These are phyloP conservation scores for Nematodospora anomalae DNA, from an alignment of 1,139 yeast species.

Conservation along the genomic window DNA sequence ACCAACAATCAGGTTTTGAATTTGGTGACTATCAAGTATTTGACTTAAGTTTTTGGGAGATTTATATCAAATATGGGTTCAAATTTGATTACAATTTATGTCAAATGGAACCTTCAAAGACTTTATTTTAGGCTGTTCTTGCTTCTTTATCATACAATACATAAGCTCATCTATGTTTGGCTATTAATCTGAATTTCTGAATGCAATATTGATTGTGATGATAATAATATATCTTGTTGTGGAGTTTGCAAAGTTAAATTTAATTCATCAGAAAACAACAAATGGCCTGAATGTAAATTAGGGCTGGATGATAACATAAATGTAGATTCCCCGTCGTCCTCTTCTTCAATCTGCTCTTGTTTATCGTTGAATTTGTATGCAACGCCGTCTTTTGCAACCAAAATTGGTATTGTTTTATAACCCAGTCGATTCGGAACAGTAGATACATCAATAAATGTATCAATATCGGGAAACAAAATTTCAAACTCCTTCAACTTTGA, in stretches of 20 bases:
- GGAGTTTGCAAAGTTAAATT: slow-evolving; percentile 12
- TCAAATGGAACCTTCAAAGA: slow-evolving; percentile 31
- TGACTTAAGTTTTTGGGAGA: slow-evolving; percentile 47
- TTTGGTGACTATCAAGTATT: slow-evolving; percentile 47
- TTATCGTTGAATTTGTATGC: slow-evolving; percentile 3
- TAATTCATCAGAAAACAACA: slow-evolving; percentile 9
- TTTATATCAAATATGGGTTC: slow-evolving; percentile 39
- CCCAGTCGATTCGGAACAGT: slow-evolving; percentile 12
- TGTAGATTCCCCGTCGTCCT: slow-evolving; percentile 1
- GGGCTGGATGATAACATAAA: slow-evolving; percentile 10
- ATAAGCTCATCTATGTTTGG: neutral
- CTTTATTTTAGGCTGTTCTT: slow-evolving; percentile 20
- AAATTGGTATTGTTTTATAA: slow-evolving; percentile 12
- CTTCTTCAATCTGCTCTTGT: slow-evolving; percentile 1
- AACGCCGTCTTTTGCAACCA: slow-evolving; percentile 12
- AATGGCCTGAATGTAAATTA: slow-evolving; percentile 1
- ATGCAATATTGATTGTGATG: slow-evolving; percentile 8
- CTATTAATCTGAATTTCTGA: slow-evolving; percentile 2
- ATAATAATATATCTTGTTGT: slow-evolving; percentile 10
- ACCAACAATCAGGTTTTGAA: slow-evolving; percentile 20
- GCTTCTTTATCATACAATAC: slow-evolving; percentile 1
- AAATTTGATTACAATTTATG: slow-evolving; percentile 34
- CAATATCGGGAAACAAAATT: slow-evolving; percentile 12
- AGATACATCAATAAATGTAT: slow-evolving; percentile 14
- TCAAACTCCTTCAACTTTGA: slow-evolving; percentile 22